A percentile compares a stretch with the other conserved stretches of the same genome.
phyloP scores from a whole-genome alignment of 2,329 filamentous ascomycete genomes.

The Fusarium tricinctum region DNA sequence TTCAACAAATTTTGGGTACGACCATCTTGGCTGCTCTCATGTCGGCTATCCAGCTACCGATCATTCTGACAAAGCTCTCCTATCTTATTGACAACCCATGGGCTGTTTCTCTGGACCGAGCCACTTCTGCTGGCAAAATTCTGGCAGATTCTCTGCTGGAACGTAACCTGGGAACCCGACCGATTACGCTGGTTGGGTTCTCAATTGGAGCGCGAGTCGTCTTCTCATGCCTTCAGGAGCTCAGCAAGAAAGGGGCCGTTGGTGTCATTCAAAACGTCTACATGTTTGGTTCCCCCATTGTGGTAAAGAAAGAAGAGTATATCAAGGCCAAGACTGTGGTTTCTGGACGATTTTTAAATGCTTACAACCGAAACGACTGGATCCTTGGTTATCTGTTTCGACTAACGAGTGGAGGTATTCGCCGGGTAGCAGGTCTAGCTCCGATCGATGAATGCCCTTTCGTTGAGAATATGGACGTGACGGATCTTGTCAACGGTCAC shows the following conservation, averaged over 20 bases:
- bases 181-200: conserved; percentile 94
- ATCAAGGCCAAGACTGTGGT: conserved; percentile 85
- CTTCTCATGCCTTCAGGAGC: conserved; percentile 89
- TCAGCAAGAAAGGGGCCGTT: conserved; percentile 84
- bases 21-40: conserved; percentile 91
- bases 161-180: conserved; percentile 89
- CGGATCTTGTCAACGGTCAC: conserved; percentile 87
- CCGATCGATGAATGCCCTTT: conserved; percentile 81
- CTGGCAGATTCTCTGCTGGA: conserved; percentile 94
- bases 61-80: conserved; percentile 91
- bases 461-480: conserved; percentile 91
- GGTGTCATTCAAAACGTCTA: conserved; percentile 96
- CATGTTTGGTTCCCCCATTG: conserved; percentile 91
- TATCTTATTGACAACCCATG: conserved; percentile 99
- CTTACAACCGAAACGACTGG: conserved; percentile 96
- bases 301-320: conserved; percentile 93
- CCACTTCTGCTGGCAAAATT: conserved; percentile 89
- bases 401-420: conserved; percentile 91
- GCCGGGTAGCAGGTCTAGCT: conserved; percentile 86
- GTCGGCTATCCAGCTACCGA: conserved; percentile 91
- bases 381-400: conserved; percentile 97
- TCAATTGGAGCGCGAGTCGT: conserved; percentile 94
- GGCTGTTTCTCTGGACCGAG: conserved; percentile 94
- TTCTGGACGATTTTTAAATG: conserved; percentile 93
- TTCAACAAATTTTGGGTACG: conserved; percentile 93